A percentile compares a stretch with the other conserved stretches of the same genome.
phyloP scores from a whole-genome alignment of 2,329 filamentous ascomycete genomes.

The Aspergillus arachidicola region DNA sequence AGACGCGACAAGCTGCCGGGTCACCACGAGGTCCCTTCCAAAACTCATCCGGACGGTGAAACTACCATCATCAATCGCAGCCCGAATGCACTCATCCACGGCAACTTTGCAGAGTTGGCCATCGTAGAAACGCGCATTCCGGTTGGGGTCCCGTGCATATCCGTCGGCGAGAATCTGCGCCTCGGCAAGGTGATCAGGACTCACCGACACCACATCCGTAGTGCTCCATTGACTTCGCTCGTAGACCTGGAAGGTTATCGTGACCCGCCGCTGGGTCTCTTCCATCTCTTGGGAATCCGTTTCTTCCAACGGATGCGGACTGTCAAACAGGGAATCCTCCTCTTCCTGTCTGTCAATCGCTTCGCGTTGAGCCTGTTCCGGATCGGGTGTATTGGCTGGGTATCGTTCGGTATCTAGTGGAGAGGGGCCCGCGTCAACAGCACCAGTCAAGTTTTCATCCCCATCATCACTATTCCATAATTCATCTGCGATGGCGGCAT shows the following conservation, averaged over 20 bases:
- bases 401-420: constrained; percentile 7
- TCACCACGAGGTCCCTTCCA: background rate
- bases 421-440: background rate
- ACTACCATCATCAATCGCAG: background rate
- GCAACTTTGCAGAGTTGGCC: background rate
- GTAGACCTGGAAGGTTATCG: background rate
- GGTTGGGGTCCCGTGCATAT: background rate
- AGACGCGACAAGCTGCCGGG: background rate
- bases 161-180: background rate
- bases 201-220: background rate
- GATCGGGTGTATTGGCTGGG: constrained; percentile 3
- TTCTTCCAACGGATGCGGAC: constrained; percentile 3
- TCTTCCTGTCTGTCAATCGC: constrained; percentile 7
- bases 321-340: constrained; percentile 6
- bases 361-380: constrained; percentile 8
- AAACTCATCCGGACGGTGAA: background rate
- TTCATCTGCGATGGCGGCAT: constrained; percentile 11
- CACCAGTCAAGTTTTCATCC: background rate
- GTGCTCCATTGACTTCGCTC: background rate
- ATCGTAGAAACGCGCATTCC: background rate
- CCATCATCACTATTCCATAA: constrained; percentile 5
- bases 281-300: constrained; percentile 2
- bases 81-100: background rate
- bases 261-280: background rate
- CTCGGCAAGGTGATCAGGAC: background rate